A percentile compares a stretch with the other conserved stretches of the same genome.
These are phyloP conservation scores for Auricularia sp. DNA, from an alignment of 768 basidiomycete genomes.

Conservation along the genomic window DNA sequence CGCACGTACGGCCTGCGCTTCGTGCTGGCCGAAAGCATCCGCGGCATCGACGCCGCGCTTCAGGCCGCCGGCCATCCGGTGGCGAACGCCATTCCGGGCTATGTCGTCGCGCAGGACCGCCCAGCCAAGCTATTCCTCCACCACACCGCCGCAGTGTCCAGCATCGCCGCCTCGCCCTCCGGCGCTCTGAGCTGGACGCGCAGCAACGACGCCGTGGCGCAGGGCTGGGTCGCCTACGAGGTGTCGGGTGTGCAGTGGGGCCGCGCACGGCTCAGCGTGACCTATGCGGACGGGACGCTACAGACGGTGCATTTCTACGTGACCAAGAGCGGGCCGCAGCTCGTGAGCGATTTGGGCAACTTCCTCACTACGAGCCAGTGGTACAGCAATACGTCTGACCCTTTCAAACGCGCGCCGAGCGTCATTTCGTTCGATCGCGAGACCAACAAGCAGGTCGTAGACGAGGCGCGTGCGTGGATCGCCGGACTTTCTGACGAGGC, in stretches of 20 bases:
- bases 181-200: slow-evolving; percentile 36
- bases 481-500: slow-evolving; percentile 50
- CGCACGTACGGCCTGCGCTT: slow-evolving; percentile 47
- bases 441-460: slow-evolving; percentile 37
- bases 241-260: slow-evolving; percentile 32
- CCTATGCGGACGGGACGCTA: slow-evolving; percentile 38
- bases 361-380: slow-evolving; percentile 47
- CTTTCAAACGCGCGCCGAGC: slow-evolving; percentile 43
- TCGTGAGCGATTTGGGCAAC: slow-evolving; percentile 38
- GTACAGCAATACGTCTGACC: slow-evolving; percentile 39
- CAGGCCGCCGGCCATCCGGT: slow-evolving; percentile 33
- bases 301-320: slow-evolving; percentile 46
- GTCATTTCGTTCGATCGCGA: slow-evolving; percentile 45
- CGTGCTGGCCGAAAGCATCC: slow-evolving; percentile 38
- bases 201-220: slow-evolving; percentile 32
- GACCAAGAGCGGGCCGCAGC: slow-evolving; percentile 35
- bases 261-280: slow-evolving; percentile 37
- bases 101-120: slow-evolving; percentile 40
- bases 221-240: slow-evolving; percentile 38
- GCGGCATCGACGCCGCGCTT: slow-evolving; percentile 36
- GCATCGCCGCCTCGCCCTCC: slow-evolving; percentile 33
- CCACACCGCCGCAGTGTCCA: slow-evolving; percentile 30
- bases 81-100: slow-evolving; percentile 43
- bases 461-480: slow-evolving; percentile 49
- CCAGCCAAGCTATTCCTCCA: slow-evolving; percentile 41